Percentiles rank a stretch among this genome's conserved stretches.
These are phyloP conservation scores for Dactylellina leptospora DNA, from an alignment of 2,329 filamentous ascomycete species.

Conservation along the genomic window DNA sequence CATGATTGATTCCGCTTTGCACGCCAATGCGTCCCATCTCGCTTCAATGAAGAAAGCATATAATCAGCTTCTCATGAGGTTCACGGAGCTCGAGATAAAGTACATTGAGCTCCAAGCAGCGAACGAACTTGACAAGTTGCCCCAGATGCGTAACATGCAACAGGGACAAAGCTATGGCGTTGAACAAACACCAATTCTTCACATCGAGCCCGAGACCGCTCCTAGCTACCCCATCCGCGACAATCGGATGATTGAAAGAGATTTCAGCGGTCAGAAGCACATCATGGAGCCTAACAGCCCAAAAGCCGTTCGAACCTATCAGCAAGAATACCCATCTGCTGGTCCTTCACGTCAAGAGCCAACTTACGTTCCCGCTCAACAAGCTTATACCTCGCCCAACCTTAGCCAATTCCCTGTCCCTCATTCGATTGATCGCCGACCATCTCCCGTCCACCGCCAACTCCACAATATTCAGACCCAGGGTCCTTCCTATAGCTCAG, in stretches of 20 bases:
- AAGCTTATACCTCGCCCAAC: conserved; percentile 27
- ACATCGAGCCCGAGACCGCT: conserved; percentile 42
- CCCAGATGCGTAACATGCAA: conserved; percentile 17
- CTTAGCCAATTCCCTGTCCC: conserved; percentile 38
- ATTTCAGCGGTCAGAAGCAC: conserved; percentile 54
- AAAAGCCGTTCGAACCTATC: conserved; percentile 38
- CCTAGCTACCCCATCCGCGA: conserved; percentile 35
- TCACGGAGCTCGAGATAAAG: conserved; percentile 65
- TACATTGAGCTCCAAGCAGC: conserved; percentile 59
- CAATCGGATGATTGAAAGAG: conserved; percentile 44
- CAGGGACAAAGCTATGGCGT: conserved; percentile 26
- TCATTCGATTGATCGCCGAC: conserved; percentile 42
- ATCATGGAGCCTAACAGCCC: conserved; percentile 51
- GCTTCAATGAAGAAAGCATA: conserved; percentile 66
- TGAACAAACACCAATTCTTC: conserved; percentile 51
- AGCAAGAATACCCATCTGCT: conserved; percentile 31
- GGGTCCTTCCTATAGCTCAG: conserved; percentile 22
- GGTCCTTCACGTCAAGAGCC: conserved; percentile 14
- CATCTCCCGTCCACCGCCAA: conserved; percentile 45
- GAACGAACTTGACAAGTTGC: conserved; percentile 59
- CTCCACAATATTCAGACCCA: conserved; percentile 41
- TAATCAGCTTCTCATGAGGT: conserved; percentile 64
- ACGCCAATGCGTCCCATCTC: conserved; percentile 64
- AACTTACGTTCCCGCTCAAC: not conserved
- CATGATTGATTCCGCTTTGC: conserved; percentile 64